Evolutionary conservation across 169 alveolate genomes (phyloP), one percentile per base, ranked within the genome.

Genomic region (Plasmodium yoelii): DNA sequence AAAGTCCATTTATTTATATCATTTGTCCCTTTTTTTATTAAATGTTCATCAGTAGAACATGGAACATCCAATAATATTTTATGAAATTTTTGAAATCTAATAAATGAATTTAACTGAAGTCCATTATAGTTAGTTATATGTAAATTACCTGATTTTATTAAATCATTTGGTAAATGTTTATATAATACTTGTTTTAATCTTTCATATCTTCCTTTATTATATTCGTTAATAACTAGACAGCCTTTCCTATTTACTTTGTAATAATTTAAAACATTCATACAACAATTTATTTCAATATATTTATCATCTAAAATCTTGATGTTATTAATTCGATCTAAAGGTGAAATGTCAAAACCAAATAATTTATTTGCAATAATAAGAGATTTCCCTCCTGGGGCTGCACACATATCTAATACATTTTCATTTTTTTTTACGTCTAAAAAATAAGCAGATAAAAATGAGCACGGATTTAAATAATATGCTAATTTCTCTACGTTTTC

Each of bases 351-450:
- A 67, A 49, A 72, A 15, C 69, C 75, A 69, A 93, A 93, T 59
- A 93, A 19, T 18, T 69, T 72, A 42, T 73, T 70, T 13, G 94
- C 95, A n/a, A 95, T 65, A 15, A 94, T 93, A 67, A 95, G 93
- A 28, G 96, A 86, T 56, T 95, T 95, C 1, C 97, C 97, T 13
- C 97, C 98, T 8, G 97, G 96, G 42, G 97, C 95, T 4, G 97
- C 94, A 91, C 97, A 96, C 92, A 95, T 73, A 73, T 96, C 98
- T 18, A 96, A 87, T 39, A 96, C 95, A 47, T 88, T 49, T 34
- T 95, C 95, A 24, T 88, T 87, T 1, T 93, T 86, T 53, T 53
- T 34, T 12, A 87, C 84, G 15, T 90, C 94, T 8, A 93, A 64
- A 26, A 90, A 87, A 57, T 90, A 70, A 13, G 94, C 89, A 24